Evolutionary conservation across 345 rosid genomes (phyloP), one percentile per base, ranked within the genome.

Genomic region (Gossypium sturtianum): DNA sequence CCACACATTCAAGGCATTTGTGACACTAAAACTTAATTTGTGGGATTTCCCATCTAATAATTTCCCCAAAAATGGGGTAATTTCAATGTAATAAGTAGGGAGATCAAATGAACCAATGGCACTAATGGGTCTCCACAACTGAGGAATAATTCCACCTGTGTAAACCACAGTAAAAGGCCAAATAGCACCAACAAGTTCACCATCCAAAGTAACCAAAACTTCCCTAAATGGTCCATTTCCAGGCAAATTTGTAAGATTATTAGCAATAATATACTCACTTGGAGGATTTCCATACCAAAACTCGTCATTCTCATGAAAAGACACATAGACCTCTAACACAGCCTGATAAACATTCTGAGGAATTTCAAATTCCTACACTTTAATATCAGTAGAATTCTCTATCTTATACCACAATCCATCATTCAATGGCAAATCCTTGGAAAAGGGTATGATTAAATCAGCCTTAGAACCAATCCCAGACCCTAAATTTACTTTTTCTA

Each of bases 171-270:
- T 90, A 77, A 93, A 93, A 23, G 96, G 98, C 93, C 96, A 93
- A 56, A 91, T 56, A 0, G 91, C 90, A 69, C 98, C 98, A 9
- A 90, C 89, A 0, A 82, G 12, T 19, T 70, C 66, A 0, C 87
- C 93, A 65, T 93, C 97, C 17, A 93, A 84, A 75, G 78, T 87
- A 27, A 93, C 86, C 71, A 90, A 73, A 76, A 90, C 97, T 85
- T 93, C 98, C 79, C 98, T 84, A 74, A 93, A 93, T 54, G 98
- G 96, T 52, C 98, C 96, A 78, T 93, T 93, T 27, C 96, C 98
- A 15, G 82, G 73, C 0, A 12, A 38, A 44, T 20, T 80, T 20
- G 80, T 84, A 6, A 91, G 83, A 72, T 85, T 84, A 48, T 93
- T 93, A 0, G 91, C 91, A 43, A 71, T 58, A 65, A 93, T 80